Evolutionary conservation across 2,329 filamentous ascomycete species (phyloP).

Genomic region (Fusarium pseudonygamai): DNA sequence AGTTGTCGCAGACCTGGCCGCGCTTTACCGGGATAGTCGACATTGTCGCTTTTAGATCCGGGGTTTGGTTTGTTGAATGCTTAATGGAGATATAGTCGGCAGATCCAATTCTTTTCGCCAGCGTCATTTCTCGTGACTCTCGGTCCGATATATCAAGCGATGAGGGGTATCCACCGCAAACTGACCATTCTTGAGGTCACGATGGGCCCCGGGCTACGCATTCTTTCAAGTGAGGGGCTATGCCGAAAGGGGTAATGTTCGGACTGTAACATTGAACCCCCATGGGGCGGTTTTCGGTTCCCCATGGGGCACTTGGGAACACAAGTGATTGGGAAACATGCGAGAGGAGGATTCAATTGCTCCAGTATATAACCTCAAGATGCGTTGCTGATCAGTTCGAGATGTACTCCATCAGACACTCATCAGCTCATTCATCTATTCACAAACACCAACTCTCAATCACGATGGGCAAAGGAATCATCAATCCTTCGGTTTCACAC

Average conservation of each 20-base stretch:
- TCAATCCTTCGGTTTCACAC: slow-evolving; percentile 10
- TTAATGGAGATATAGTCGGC: slow-evolving; percentile 31
- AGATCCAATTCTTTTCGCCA: background rate
- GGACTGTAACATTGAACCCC: slow-evolving; percentile 1
- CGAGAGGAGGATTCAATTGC: background rate
- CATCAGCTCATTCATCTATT: background rate
- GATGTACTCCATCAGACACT: slow-evolving; percentile 1
- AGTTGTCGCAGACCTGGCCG: slow-evolving; percentile 45
- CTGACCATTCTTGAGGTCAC: background rate
- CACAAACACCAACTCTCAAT: background rate
- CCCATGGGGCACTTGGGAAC: slow-evolving; percentile 1
- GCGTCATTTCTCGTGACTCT: slow-evolving; percentile 3
- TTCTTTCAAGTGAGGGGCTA: background rate
- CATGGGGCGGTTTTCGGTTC: background rate
- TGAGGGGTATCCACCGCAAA: slow-evolving; percentile 7
- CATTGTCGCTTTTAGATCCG: slow-evolving; percentile 3
- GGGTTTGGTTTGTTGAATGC: background rate
- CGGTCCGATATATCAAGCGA: slow-evolving; percentile 16
- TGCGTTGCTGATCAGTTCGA: background rate
- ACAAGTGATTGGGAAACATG: slow-evolving; percentile 4
- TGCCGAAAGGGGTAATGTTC: slow-evolving; percentile 35
- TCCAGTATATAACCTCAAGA: slow-evolving; percentile 27
- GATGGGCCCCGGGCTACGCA: background rate
- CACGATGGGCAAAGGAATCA: slow-evolving; percentile 14
- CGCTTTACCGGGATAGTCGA: slow-evolving; percentile 9